Base-by-base conservation (phyloP, 768 basidiomycete species). In the Lentinula guzmanii region DNA sequence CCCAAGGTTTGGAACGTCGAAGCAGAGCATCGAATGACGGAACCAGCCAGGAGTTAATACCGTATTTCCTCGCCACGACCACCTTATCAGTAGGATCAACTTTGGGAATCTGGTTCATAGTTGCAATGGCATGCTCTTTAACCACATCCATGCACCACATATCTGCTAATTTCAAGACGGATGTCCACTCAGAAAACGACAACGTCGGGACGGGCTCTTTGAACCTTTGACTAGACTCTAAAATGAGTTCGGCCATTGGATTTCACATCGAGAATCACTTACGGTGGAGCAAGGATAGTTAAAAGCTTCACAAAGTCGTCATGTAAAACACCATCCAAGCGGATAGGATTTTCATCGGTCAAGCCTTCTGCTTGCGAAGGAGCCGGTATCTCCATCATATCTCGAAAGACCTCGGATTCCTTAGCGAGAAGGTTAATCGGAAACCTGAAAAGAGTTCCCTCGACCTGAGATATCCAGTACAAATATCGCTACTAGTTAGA, bases 321-420 rank as follows among this genome's bases (percentile, higher is more conserved):
- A 39, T 70, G 41, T 37, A 72, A 39, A 64, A 66, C 24, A 66
- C 72, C 61, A 60, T 62, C 42, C 46, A 59, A 48, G 31, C 62
- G 33, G 56, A 65, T 68, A 64, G 63, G 63, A 43, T 61, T 61
- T 18, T 61, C 51, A 53, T 61, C 60, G 10, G 41, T 35, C 28
- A 33, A 31, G 4, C 35, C 60, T 33, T 61, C 51, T 11, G 18
- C 18, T 7, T 24, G 21, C n/a, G 33, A 15, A 37, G 50, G n/a
- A 9, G 16, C 24, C 7, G 18, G 48, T 10, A 54, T n/a, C 4
- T 50, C 50, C 35, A 37, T 52, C 33, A 61, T 61, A 39, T 34
- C 60, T 39, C 8, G 16, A 16, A 61, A 61, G 11, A 56, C 39
- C 11, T 8, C 15, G 3, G 54, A 53, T 39, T 56, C 53, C 18